Evolutionary conservation across 2,329 filamentous ascomycete species (phyloP), one percentile per base, ranked within the genome.

Genomic region (Decorospora gaudefroyi): DNA sequence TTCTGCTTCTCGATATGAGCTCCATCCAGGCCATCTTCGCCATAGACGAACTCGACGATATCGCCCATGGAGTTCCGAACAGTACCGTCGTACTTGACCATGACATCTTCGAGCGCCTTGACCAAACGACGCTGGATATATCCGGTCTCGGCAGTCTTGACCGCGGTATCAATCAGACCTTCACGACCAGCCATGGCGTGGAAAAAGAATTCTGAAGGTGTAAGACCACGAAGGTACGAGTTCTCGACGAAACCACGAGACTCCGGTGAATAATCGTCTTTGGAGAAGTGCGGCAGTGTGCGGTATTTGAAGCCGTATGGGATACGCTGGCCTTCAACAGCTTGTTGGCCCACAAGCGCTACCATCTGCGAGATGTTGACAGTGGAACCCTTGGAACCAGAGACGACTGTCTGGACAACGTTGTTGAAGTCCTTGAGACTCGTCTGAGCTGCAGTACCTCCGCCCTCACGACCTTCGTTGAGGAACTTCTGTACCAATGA

Each of bases 351-450:
- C 48, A 99, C 95, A 54, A 97, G 82, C 17, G 93, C 93, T 51
- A 91, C 95, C 93, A 99, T 99, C 74, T 99, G 93, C 11, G 95
- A 96, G 62, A 99, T 97, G 71, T 99, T 99, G 78, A 99, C 97
- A 9, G 90, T 92, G 2, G 93, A 97, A 70, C 93, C 93, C 78
- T 99, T 99, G 59, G 95, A 99, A 64, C 93, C 93, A 46, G 93
- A 96, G 39, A 86, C 84, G 49, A 95, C 90, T 88, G 97, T 99
- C 66, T 90, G 89, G 41, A 95, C 90, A 36, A 92, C 92, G 64
- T 97, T 96, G 79, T 99, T 99, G 62, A 88, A 78, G 72, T 96
- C 90, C 75, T 96, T 96, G 69, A 99, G 76, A 78, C 88, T 90
- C 74, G 90, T 86, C 72, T 95, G 88, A 0, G 93, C 95, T 36